Evolutionary conservation across 2,329 filamentous ascomycete genomes (phyloP), one percentile per base, ranked within the genome.

Genomic region (Ilyonectria mors-panacis): DNA sequence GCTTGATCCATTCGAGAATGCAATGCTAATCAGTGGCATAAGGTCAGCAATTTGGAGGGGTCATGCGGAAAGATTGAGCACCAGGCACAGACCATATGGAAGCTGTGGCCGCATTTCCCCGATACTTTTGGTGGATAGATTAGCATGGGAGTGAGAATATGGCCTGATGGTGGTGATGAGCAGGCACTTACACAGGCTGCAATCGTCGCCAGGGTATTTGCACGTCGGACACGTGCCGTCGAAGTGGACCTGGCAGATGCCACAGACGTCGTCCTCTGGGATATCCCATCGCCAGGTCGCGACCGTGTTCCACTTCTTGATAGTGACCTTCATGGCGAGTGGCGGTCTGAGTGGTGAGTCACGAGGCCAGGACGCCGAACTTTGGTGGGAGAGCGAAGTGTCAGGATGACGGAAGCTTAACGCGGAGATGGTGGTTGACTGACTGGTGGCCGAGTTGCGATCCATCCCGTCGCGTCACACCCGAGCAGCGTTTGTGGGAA

Each of bases 281-380:
- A 98, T 93, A 80, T 98, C 94, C 96, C 96, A 99, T 71, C 94
- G 91, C 96, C 96, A 99, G 62, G 94, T 95, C 19, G 96, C 96
- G 69, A 99, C 94, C 4, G 94, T 93, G 77, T 96, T 92, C 94
- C 95, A 98, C 79, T 94, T 89, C 77, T 92, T 93, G 82, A 98
- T 96, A 54, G 91, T 96, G 84, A 98, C 94, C 83, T 97, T 98
- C 96, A 99, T 99, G 59, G 59, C 79, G 71, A 56, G 60, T 51
- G 48, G 59, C 54, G 42, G 59, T 37, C 44, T 42, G 42, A 13
- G 17, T 55, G 28, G 44, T 59, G 71, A 72, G 61, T 60, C 63
- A 70, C 55, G 54, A 57, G 68, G 44, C 45, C 10, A 60, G n/a
- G 10, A 39, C 15, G 57, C 19, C 42, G 44, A 44, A 30, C 42